phyloP scores from a whole-genome alignment of 345 rosid species.

The Cardamine occulta region DNA sequence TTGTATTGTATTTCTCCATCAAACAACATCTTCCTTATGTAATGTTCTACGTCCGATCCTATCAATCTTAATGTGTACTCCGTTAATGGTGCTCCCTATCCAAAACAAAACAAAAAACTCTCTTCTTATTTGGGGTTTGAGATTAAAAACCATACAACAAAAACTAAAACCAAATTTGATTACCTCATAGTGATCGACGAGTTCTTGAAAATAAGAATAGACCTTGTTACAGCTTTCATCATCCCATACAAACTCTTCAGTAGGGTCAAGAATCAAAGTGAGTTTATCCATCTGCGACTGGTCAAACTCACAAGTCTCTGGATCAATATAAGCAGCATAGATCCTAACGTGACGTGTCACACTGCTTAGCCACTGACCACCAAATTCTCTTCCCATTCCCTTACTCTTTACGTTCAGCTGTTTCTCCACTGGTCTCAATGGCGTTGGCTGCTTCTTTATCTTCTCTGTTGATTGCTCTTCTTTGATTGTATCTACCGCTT shows the following conservation, averaged over 20 bases:
- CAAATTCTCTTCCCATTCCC: conserved; percentile 68
- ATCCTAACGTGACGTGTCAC: conserved; percentile 74
- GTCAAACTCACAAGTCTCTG: conserved; percentile 69
- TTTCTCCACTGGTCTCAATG: conserved; percentile 77
- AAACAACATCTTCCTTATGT: conserved; percentile 80
- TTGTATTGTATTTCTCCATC: conserved; percentile 91
- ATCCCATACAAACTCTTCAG: conserved; percentile 82
- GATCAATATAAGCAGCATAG: conserved; percentile 79
- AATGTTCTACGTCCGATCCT: conserved; percentile 92
- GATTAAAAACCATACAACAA: neutral
- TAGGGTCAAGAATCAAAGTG: conserved; percentile 84
- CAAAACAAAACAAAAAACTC: neutral
- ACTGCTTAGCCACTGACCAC: conserved; percentile 82
- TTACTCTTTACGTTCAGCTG: conserved; percentile 81
- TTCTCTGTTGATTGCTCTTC: conserved; percentile 37
- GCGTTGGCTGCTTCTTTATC: conserved; percentile 49
- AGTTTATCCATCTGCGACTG: conserved; percentile 88
- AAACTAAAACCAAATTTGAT: neutral
- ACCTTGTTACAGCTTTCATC: conserved; percentile 71
- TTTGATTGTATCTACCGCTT: conserved; percentile 29
- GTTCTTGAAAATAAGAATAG: conserved; percentile 85
- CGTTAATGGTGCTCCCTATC: conserved; percentile 90
- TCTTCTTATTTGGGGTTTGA: neutral
- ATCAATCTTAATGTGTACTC: conserved; percentile 86
- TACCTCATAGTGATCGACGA: conserved; percentile 91